These are phyloP conservation scores for Coprinellus aureogranulatus DNA, from an alignment of 768 basidiomycete genomes.

Conservation along the genomic window DNA sequence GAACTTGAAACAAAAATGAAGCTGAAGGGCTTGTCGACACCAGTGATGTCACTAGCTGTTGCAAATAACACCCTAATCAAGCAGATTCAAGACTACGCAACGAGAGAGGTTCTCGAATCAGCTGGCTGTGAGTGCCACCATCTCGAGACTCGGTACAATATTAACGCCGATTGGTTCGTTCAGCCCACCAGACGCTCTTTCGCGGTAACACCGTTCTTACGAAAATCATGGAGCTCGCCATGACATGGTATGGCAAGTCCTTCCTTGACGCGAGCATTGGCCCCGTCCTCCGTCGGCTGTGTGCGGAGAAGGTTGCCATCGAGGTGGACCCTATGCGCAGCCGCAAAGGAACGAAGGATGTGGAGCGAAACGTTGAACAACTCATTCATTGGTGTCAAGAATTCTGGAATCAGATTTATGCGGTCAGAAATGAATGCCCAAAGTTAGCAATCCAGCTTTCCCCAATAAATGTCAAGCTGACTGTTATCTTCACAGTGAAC, in stretches of 20 bases:
- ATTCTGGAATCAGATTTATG: constrained; percentile 81
- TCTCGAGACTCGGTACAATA: background rate
- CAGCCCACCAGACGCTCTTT: constrained; percentile 79
- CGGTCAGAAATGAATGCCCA: constrained; percentile 69
- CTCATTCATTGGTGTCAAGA: constrained; percentile 77
- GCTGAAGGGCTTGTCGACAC: constrained; percentile 58
- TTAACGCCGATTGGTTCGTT: constrained; percentile 5
- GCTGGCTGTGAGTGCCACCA: constrained; percentile 50
- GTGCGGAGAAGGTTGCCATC: constrained; percentile 69
- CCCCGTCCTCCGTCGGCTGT: constrained; percentile 62
- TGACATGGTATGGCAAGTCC: constrained; percentile 76
- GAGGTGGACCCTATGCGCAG: constrained; percentile 79
- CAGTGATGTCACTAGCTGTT: constrained; percentile 67
- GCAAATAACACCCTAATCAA: constrained; percentile 63
- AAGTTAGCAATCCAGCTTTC: constrained; percentile 44
- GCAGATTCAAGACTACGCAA: constrained; percentile 67
- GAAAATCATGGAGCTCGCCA: constrained; percentile 75
- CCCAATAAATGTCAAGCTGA: constrained; percentile 2
- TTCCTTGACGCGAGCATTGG: constrained; percentile 85
- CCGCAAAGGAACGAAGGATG: constrained; percentile 56
- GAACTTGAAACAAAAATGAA: constrained; percentile 68
- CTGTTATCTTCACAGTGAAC: constrained; percentile 50
- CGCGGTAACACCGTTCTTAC: constrained; percentile 66
- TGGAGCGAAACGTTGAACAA: constrained; percentile 64
- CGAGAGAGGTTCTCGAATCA: constrained; percentile 68